Evolutionary conservation across 31 red algal species (phyloP).

Genomic region (Porphyra umbilicalis): DNA sequence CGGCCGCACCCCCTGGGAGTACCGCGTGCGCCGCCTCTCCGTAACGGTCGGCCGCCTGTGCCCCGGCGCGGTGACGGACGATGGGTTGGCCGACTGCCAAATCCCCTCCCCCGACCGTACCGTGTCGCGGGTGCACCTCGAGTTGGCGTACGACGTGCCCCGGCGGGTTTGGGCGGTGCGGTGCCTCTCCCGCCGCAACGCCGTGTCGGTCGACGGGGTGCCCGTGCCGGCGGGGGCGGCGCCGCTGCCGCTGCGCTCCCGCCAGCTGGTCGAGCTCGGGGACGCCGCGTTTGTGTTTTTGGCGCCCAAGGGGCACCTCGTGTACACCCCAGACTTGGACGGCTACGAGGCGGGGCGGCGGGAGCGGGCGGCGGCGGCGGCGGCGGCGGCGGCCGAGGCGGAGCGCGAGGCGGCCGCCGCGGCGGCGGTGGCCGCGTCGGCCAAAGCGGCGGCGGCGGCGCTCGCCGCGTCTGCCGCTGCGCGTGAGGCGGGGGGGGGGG

Average conservation of each 20-base stretch:
- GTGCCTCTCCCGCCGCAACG: constrained; percentile 35
- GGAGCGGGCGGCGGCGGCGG: background rate
- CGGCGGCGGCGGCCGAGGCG: background rate
- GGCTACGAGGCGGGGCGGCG: background rate
- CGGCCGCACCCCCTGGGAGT: constrained; percentile 48
- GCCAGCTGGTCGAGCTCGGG: constrained; percentile 43
- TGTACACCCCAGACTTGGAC: background rate
- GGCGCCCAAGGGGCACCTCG: background rate
- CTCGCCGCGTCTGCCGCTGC: background rate
- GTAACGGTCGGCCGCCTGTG: constrained; percentile 40
- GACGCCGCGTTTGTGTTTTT: constrained; percentile 51
- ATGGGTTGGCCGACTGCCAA: constrained; percentile 22
- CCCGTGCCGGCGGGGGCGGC: constrained; percentile 18
- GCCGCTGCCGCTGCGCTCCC: constrained; percentile 38
- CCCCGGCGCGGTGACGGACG: constrained; percentile 6
- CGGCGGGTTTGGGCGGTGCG: constrained; percentile 31
- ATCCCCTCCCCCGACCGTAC: constrained; percentile 30
- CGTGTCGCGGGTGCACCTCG: constrained; percentile 38
- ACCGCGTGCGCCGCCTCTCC: constrained; percentile 24
- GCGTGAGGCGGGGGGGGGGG: background rate
- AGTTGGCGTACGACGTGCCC: constrained; percentile 18
- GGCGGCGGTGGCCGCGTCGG: background rate
- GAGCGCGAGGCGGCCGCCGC: background rate
- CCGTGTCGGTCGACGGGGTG: constrained; percentile 40
- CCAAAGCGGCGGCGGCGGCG: background rate